Evolutionary conservation across 495 filamentous ascomycete species (phyloP), one percentile per base, ranked within the genome.

Genomic region (Penicillium alfredii): DNA sequence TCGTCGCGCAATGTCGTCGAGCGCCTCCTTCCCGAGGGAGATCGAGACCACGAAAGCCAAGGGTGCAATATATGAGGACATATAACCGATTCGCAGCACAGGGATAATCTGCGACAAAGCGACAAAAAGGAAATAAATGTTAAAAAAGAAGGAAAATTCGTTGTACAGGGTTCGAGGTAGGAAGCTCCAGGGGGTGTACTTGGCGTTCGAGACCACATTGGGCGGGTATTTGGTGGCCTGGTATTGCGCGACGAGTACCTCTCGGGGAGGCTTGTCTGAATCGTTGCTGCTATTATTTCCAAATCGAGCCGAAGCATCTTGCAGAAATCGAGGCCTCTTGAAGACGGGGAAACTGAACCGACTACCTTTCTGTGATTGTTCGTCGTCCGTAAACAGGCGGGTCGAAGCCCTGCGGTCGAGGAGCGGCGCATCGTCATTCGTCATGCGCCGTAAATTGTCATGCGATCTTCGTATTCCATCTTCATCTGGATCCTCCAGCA

Each of bases 91-190:
- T 20, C 86, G 76, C 25, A 99, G 60, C 6, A 84, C 72, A 10
- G 88, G 88, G 38, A 99, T 84, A 24, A 85, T 81, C 63, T 99
- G 93, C 9, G 88, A 95, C 26, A 96, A 63, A 6, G 93, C 93
- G 4, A 99, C 93, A 4, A 97, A 73, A 6, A 99, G 73, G 59
- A 97, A 99, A 53, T 99, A 99, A 53, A 96, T 81, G 70, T 99
- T 99, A 73, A 97, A 95, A 64, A 99, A 99, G 66, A 97, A 97
- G 29, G 88, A 94, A 55, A 99, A 99, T 49, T 99, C 93, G 66
- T 97, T 95, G 58, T 94, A 99, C 8, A 97, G 69, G 0, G 93
- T 97, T 15, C 86, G 72, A 3, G 93, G 93, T 3, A 99, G 73
- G 61, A 99, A 99, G 41, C 81, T 92, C 72, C 86, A 86, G 1